Percentiles rank a stretch among this genome's conserved stretches.
phyloP scores from a whole-genome alignment of 2,329 filamentous ascomycete genomes.

The Phialemonium atrogriseum region DNA sequence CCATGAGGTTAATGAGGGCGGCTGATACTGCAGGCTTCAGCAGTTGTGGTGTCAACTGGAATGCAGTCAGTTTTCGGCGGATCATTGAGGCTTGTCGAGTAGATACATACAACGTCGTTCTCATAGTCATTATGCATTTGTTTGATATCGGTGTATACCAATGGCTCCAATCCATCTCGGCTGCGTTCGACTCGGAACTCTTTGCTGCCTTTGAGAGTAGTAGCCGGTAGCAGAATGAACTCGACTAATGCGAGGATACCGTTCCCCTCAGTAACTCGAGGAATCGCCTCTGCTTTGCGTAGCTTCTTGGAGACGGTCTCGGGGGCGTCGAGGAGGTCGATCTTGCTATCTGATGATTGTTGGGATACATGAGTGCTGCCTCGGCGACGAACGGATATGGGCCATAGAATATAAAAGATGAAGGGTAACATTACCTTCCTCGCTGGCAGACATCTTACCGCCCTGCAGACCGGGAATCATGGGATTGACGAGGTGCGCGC shows the following conservation, averaged over 20 bases:
- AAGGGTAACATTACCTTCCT: too few species aligned
- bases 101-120: slow-evolving; percentile 66
- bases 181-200: slow-evolving; percentile 62
- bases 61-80: slow-evolving; percentile 21
- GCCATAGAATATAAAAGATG: too few species aligned
- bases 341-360: slow-evolving; percentile 84
- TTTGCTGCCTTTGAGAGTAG: slow-evolving; percentile 52
- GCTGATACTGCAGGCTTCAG: slow-evolving; percentile 78
- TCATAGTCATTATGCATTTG: slow-evolving; percentile 73
- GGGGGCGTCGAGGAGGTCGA: slow-evolving; percentile 78
- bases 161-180: slow-evolving; percentile 58
- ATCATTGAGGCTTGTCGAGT: slow-evolving; percentile 7
- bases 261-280: slow-evolving; percentile 72
- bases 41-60: slow-evolving; percentile 77
- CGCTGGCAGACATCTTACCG: slow-evolving; percentile 79
- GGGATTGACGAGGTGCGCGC: slow-evolving; percentile 51
- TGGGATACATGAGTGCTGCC: too few species aligned
- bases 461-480: slow-evolving; percentile 84
- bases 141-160: slow-evolving; percentile 71
- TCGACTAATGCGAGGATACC: slow-evolving; percentile 82
- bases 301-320: slow-evolving; percentile 75
- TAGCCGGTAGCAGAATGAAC: slow-evolving; percentile 73
- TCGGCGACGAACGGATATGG: too few species aligned
- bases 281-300: slow-evolving; percentile 73
- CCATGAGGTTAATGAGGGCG: slow-evolving; percentile 64